These are phyloP conservation scores for Acer yangbiense DNA, from an alignment of 345 rosid species.

Conservation along the genomic window DNA sequence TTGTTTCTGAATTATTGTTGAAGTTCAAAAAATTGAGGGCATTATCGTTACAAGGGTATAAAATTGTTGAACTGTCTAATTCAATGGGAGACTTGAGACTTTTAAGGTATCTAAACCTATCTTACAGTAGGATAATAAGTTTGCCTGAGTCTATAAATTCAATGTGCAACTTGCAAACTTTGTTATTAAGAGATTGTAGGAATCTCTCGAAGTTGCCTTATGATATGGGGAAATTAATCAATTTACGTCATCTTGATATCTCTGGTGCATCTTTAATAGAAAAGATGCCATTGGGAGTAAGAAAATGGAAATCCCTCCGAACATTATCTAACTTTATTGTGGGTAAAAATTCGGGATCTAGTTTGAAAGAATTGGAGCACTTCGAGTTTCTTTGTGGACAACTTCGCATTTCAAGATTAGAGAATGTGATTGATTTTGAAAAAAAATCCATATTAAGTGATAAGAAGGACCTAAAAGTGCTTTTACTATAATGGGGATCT, in stretches of 20 bases:
- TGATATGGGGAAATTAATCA: neutral
- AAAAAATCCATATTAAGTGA: neutral
- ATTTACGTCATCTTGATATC: neutral
- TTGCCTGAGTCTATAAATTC: neutral
- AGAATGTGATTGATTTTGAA: neutral
- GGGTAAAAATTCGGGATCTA: neutral
- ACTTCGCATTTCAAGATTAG: neutral
- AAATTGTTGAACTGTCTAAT: neutral
- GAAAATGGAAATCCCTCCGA: neutral
- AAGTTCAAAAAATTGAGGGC: neutral
- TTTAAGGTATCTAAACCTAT: neutral
- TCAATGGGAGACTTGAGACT: neutral
- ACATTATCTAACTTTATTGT: neutral
- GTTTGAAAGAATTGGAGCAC: neutral
- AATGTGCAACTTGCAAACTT: neutral
- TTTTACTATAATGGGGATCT: neutral
- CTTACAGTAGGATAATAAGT: neutral
- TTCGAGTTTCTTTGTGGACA: neutral
- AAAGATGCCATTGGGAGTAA: neutral
- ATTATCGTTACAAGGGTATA: neutral
- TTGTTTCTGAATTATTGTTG: neutral
- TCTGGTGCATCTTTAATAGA: neutral
- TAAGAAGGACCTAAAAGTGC: neutral
- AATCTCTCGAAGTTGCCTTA: neutral
- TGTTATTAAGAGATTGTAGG: neutral